A percentile compares a stretch with the other conserved stretches of the same genome.
These are phyloP conservation scores for Pyrus bretschneideri DNA, from an alignment of 306 rosid genomes.

Conservation along the genomic window DNA sequence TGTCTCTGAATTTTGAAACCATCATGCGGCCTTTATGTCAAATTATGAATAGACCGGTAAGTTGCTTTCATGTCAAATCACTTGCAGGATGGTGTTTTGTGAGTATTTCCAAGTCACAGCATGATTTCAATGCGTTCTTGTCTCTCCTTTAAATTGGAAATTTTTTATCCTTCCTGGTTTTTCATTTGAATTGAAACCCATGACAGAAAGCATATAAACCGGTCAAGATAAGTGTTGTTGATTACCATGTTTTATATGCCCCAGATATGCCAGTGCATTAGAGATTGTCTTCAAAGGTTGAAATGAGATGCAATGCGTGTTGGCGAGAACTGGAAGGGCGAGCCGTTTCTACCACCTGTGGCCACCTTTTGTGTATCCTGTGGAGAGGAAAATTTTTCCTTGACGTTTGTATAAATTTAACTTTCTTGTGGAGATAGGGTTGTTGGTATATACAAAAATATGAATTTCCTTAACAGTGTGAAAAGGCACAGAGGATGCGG, in stretches of 20 bases:
- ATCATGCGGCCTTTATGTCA: no score
- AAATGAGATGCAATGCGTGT: slow-evolving; percentile 99
- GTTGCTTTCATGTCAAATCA: no score
- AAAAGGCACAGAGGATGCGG: slow-evolving; percentile 92
- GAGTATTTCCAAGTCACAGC: no score
- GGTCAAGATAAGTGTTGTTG: no score
- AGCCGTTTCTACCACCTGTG: slow-evolving; percentile 89
- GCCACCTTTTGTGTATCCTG: slow-evolving; percentile 89
- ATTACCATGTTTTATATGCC: slow-evolving; percentile 21
- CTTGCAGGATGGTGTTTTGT: no score
- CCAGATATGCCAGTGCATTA: slow-evolving; percentile 26
- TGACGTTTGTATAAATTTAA: neutral
- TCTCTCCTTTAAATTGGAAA: no score
- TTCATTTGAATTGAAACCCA: neutral
- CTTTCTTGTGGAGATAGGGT: neutral
- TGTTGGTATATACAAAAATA: neutral
- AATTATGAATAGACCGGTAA: no score
- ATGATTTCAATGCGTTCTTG: no score
- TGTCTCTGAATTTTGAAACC: no score
- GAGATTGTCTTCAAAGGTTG: slow-evolving; percentile 33
- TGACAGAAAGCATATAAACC: neutral
- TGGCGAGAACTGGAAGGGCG: slow-evolving; percentile 97
- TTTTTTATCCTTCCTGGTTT: neutral
- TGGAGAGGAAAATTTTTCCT: slow-evolving; percentile 3
- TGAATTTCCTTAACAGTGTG: slow-evolving; percentile 39